Base-by-base conservation (phyloP, 2,329 filamentous ascomycete species). In the Huntiella bhutanensis region DNA sequence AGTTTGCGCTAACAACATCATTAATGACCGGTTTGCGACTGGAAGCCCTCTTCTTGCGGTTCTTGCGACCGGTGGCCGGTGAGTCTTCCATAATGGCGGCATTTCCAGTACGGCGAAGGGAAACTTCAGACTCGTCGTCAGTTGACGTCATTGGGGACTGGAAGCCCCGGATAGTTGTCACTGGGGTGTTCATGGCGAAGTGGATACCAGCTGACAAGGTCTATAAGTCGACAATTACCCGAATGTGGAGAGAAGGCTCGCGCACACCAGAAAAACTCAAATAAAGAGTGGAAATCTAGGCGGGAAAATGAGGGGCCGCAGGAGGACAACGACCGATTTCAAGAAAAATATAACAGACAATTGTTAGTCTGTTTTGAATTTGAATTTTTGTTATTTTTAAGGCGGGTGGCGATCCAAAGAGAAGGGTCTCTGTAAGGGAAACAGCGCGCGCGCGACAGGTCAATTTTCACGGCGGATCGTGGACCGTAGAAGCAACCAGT, bases 1-100 rank as follows among this genome's bases (percentile, higher is more conserved):
- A 77, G 59, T 82, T 66, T 47, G 70, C 69, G 58, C 72, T 76
- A 53, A 76, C 68, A 12, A 75, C 66, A 58, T 76, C 71, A 56
- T 73, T 62, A 44, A 75, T 39, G 17, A 40, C 33, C 16, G 46
- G 43, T 33, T 44, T 47, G 43, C n/a, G 62, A 61, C 3, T 6
- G 15, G 34, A n/a, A 13, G 28, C 15, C 12, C 12, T 61, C 64
- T 45, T 48, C 16, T 48, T 45, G 36, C 45, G 46, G 48, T 15
- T 33, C 17, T 45, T 49, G 17, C 33, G 35, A 33, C 15, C 34
- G n/a, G 2, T n/a, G 11, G 22, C 17, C 32, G 41, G 10, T 8
- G 35, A 53, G 13, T 13, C 12, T 22, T 5, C 4, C 41, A 12
- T 8, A 35, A 39, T 37, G 22, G 46, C 35, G 6, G 41, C 15